A percentile compares a stretch with the other conserved stretches of the same genome.
Evolutionary conservation across 441 rosid genomes (phyloP).

Genomic region (Corymbia calophylla): DNA sequence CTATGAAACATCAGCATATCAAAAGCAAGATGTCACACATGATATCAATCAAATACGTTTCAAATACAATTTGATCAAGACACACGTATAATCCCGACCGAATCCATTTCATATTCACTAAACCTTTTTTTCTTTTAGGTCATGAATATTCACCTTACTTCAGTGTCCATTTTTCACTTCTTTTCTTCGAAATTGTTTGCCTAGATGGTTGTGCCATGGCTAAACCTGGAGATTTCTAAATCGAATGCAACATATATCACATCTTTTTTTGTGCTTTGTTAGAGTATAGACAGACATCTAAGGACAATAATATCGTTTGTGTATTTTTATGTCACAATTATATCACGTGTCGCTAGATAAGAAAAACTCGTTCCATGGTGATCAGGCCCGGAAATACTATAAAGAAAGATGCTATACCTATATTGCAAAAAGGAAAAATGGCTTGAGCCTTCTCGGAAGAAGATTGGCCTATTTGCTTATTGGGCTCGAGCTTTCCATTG

Average conservation of each 20-base stretch:
- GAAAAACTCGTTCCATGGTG: neutral
- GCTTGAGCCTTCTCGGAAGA: neutral
- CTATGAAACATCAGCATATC: fast-evolving
- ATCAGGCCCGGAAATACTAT: neutral
- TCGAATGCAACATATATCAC: neutral
- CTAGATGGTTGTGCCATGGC: fast-evolving
- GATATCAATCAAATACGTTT: neutral
- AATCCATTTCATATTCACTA: neutral
- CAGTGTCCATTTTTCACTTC: neutral
- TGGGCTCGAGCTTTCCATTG: neutral
- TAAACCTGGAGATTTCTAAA: neutral
- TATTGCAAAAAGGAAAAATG: neutral
- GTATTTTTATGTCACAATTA: neutral
- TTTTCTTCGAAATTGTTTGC: neutral
- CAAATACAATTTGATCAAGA: neutral
- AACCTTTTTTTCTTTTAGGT: neutral
- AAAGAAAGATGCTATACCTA: neutral
- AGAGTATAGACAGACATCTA: neutral
- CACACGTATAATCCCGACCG: neutral
- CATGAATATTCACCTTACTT: neutral
- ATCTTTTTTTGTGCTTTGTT: neutral
- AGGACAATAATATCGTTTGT: neutral
- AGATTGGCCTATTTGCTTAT: neutral
- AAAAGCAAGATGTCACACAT: too few species aligned
- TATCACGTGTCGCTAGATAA: neutral